Evolutionary conservation across 2,329 filamentous ascomycete genomes (phyloP), one percentile per base, ranked within the genome.

Genomic region (Nigrospora oryzae): DNA sequence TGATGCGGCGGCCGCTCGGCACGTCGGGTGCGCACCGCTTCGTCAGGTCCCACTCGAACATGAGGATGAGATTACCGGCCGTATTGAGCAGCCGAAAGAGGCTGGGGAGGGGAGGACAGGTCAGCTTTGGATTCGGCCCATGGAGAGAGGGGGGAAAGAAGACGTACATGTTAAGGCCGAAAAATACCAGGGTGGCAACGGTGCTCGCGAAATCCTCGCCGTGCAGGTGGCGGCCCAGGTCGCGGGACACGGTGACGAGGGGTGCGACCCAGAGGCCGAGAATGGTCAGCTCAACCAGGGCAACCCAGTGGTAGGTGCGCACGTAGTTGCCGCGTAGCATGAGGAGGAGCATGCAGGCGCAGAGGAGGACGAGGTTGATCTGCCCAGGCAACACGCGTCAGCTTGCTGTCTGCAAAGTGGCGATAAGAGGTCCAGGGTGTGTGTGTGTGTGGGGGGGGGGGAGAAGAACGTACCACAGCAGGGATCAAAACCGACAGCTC

Each of bases 271-370:
- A 66, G 5, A 65, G 51, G 2, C 51, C 56, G 35, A 66, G 45
- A 16, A 65, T 64, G n/a, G 46, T 42, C 13, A 63, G 45, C 49
- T 73, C 69, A 0, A 70, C 43, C 1, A 64, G 34, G 12, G 67
- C 46, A 0, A 64, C 61, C 48, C 59, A 61, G 45, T 66, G 61
- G 42, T 70, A 71, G 0, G 67, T 71, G 32, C 66, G 59, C 16
- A 63, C 36, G 17, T 53, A 50, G 16, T 59, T 57, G 3, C 63
- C 61, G 23, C 69, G 51, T 15, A 63, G 51, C 17, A 63, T 43
- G 7, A 63, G 54, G 12, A 71, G 49, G 13, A 52, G 50, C 42
- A 69, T 56, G 17, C 56, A 62, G 44, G 63, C 53, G 50, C 63
- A 59, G 1, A 63, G 48, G 37, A 69, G 47, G 11, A 69, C 40